Percentiles rank a stretch among this genome's conserved stretches.
phyloP scores from a whole-genome alignment of 2,329 filamentous ascomycete genomes.

The Calonectria crousiana region DNA sequence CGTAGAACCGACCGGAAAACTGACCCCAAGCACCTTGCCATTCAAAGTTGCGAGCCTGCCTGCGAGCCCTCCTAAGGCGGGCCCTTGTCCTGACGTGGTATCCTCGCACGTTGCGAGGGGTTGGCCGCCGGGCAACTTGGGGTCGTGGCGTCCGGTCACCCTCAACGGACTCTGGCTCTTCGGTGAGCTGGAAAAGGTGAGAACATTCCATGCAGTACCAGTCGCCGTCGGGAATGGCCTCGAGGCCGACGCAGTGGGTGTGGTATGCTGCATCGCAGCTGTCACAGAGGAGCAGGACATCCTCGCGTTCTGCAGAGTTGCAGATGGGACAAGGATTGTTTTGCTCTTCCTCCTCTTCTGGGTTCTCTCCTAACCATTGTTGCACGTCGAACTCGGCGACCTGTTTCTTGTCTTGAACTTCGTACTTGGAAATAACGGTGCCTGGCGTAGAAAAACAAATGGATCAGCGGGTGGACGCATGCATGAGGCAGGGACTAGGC shows the following conservation, averaged over 20 bases:
- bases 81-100: conserved; percentile 66
- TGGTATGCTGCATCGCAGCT: conserved; percentile 92
- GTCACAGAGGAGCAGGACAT: conserved; percentile 90
- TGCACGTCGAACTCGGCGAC: conserved; percentile 89
- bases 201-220: conserved; percentile 95
- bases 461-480: conserved; percentile 35
- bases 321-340: conserved; percentile 86
- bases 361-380: conserved; percentile 76
- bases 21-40: conserved; percentile 90
- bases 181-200: conserved; percentile 57
- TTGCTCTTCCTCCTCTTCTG: conserved; percentile 78
- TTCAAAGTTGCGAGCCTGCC: conserved; percentile 78
- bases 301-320: conserved; percentile 82
- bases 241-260: conserved; percentile 89
- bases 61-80: conserved; percentile 66
- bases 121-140: conserved; percentile 47
- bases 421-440: conserved; percentile 67
- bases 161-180: conserved; percentile 50
- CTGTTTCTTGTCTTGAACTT: conserved; percentile 87
- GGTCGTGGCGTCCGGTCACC: conserved; percentile 49
- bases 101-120: conserved; percentile 49
- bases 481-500: conserved; percentile 30
- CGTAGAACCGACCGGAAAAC: conserved; percentile 71
- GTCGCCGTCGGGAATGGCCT: conserved; percentile 78
- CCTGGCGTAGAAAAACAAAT: conserved; percentile 54